Evolutionary conservation across 164 flowering plant species (phyloP).

Genomic region (Umbellularia californica): DNA sequence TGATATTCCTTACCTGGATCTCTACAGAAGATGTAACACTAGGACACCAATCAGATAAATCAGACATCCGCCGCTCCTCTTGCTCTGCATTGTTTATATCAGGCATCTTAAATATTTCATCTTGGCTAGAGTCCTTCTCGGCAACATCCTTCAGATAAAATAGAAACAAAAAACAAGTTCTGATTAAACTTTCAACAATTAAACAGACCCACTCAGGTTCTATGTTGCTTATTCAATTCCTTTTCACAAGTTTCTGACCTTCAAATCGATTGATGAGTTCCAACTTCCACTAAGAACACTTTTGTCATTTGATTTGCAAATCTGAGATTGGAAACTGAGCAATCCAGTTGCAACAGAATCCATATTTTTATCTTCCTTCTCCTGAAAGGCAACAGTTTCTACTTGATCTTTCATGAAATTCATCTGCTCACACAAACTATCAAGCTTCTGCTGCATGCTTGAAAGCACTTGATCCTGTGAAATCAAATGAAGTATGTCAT

Average conservation of each 20-base stretch:
- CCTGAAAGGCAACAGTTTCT: constrained; percentile 14
- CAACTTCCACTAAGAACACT: neutral
- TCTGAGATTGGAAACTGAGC: constrained; percentile 36
- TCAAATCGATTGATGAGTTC: neutral
- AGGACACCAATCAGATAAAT: constrained; percentile 86
- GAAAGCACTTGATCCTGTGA: constrained; percentile 70
- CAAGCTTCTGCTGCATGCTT: constrained; percentile 87
- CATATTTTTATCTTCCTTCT: constrained; percentile 13
- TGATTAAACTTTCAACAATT: no score
- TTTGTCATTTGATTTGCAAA: constrained; percentile 11
- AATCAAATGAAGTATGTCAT: neutral
- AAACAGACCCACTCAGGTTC: no score
- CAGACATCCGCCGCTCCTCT: constrained; percentile 96
- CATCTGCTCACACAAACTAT: constrained; percentile 58
- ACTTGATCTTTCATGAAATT: constrained; percentile 40
- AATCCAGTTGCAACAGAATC: constrained; percentile 15
- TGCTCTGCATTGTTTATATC: constrained; percentile 33
- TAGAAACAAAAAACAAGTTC: neutral
- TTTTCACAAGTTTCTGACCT: neutral
- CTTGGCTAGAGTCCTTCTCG: constrained; percentile 22
- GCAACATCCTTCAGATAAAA: constrained; percentile 3
- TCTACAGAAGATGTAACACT: constrained; percentile 68
- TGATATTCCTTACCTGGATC: constrained; percentile 41
- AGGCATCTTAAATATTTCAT: constrained; percentile 37
- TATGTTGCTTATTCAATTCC: no score